These are phyloP conservation scores for Ceratocystis variospora DNA, from an alignment of 2,329 filamentous ascomycete genomes.

Conservation along the genomic window DNA sequence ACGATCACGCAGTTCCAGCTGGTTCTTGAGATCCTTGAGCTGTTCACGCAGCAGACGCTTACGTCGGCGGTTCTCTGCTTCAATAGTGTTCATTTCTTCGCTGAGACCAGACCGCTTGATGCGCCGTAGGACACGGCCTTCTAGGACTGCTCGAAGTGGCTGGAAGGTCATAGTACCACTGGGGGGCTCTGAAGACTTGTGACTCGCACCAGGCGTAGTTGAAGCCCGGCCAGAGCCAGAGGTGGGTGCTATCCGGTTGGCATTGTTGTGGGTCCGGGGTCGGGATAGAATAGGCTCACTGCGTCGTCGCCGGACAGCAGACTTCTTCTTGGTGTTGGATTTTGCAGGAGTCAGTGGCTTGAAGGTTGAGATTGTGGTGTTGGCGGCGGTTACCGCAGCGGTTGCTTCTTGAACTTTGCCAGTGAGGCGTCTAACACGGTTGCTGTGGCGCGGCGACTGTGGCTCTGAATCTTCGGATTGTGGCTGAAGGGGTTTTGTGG, in stretches of 20 bases:
- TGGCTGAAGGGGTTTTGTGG: constrained; percentile 6
- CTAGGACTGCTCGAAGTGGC: constrained; percentile 41
- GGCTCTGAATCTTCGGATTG: constrained; percentile 3
- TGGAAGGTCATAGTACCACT: constrained; percentile 28
- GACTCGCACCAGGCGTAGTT: not conserved
- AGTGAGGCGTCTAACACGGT: constrained; percentile 13
- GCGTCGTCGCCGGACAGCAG: constrained; percentile 3
- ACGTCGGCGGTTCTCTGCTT: constrained; percentile 33
- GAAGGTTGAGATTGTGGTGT: not conserved
- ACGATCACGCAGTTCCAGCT: constrained; percentile 37
- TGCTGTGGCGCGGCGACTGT: constrained; percentile 16
- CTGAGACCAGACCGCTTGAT: constrained; percentile 43
- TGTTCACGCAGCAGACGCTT: constrained; percentile 32
- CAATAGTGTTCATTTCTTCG: constrained; percentile 43
- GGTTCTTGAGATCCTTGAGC: constrained; percentile 34
- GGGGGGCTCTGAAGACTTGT: constrained; percentile 24
- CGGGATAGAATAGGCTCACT: constrained; percentile 3
- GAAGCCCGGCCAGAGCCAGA: constrained; percentile 9
- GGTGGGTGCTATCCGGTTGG: not conserved
- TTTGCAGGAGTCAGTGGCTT: not conserved
- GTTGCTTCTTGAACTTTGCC: constrained; percentile 5
- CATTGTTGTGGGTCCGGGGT: constrained; percentile 14
- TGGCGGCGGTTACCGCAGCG: not conserved
- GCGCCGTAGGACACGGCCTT: constrained; percentile 44
- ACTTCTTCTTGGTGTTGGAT: not conserved